Base-by-base conservation (phyloP, 805 yeast genomes). In the Starmerella potacharoeniae region DNA sequence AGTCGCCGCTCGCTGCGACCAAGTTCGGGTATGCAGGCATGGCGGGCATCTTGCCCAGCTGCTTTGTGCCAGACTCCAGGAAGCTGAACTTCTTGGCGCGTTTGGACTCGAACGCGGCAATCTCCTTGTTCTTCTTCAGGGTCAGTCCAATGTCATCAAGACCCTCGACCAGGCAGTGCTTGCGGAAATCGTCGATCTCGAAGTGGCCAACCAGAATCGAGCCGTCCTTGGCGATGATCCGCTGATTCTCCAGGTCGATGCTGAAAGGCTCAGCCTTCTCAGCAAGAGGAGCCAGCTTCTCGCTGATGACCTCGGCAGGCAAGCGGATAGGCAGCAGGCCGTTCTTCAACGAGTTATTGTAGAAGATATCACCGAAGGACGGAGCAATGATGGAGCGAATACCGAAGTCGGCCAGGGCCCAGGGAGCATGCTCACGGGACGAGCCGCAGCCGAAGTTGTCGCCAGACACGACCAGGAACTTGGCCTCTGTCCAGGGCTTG, bases 401-500 rank as follows among this genome's bases (percentile, higher is more conserved):
- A 71, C 98, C 98, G 66, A 93, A 93, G 73, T 93, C 98, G 66
- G 89, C 90, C 62, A 93, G 78, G 2, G 98, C 97, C 98, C 98
- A 93, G 56, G 98, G 97, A 36, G 98, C 98, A 67, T 93, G 98
- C 72, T 93, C 98, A 79, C 98, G 87, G 1, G 97, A 90, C 42
- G 97, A 90, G 66, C 98, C 98, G 76, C 98, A 93, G 62, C 98
- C 98, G 69, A 93, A 93, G 77, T 93, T 93, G 69, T 87, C 95
- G 70, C 98, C 98, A 44, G 95, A 82, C 57, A 89, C 95, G 63
- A 91, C 84, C 62, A 93, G 75, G 63, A 91, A 83, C 71, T 85
- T 82, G 22, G 97, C 84, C 29, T 77, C 66, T 62, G 83, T 80
- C 77, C 82, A 91, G 52, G 96, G 96, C 54, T 77, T 84, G 51